Percentiles rank a stretch among this genome's conserved stretches.
These are phyloP conservation scores for Talaromyces marneffei DNA, from an alignment of 2,329 filamentous ascomycete genomes.

Conservation along the genomic window DNA sequence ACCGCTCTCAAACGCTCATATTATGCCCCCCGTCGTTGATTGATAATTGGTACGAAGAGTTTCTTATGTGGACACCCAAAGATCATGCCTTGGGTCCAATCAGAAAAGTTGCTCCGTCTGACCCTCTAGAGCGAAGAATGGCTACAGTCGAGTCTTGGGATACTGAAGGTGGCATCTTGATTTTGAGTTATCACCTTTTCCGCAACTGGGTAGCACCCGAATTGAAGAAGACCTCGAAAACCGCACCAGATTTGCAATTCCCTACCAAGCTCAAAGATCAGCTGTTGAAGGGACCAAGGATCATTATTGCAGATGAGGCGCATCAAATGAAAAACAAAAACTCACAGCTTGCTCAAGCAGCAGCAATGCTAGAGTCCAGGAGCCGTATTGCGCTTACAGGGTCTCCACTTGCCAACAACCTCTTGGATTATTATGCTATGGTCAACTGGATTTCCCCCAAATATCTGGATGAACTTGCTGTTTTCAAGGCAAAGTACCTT, in stretches of 20 bases:
- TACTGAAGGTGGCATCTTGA: constrained; percentile 61
- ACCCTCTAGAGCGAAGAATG: constrained; percentile 36
- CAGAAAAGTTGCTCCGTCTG: constrained; percentile 48
- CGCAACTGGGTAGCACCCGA: constrained; percentile 40
- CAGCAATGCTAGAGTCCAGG: constrained; percentile 57
- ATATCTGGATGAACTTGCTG: constrained; percentile 62
- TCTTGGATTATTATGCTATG: constrained; percentile 79
- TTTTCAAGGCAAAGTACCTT: constrained; percentile 67
- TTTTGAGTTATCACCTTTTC: constrained; percentile 71
- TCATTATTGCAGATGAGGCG: constrained; percentile 81
- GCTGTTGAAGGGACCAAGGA: constrained; percentile 57
- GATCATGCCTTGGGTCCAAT: constrained; percentile 50
- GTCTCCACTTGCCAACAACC: constrained; percentile 77
- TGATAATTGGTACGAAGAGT: constrained; percentile 77
- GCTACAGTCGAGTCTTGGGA: constrained; percentile 55
- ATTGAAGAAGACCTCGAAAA: constrained; percentile 28
- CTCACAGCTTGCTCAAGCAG: constrained; percentile 49
- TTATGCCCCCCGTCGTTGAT: constrained; percentile 70
- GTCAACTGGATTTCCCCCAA: constrained; percentile 79
- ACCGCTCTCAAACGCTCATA: constrained; percentile 60
- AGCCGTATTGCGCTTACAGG: constrained; percentile 79
- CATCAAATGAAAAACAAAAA: constrained; percentile 67
- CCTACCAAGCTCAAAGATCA: constrained; percentile 38
- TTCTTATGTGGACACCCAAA: constrained; percentile 61
- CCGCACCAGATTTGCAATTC: constrained; percentile 27